These are phyloP conservation scores for Arthrobotrys musiformis DNA, from an alignment of 2,329 filamentous ascomycete genomes.

Conservation along the genomic window DNA sequence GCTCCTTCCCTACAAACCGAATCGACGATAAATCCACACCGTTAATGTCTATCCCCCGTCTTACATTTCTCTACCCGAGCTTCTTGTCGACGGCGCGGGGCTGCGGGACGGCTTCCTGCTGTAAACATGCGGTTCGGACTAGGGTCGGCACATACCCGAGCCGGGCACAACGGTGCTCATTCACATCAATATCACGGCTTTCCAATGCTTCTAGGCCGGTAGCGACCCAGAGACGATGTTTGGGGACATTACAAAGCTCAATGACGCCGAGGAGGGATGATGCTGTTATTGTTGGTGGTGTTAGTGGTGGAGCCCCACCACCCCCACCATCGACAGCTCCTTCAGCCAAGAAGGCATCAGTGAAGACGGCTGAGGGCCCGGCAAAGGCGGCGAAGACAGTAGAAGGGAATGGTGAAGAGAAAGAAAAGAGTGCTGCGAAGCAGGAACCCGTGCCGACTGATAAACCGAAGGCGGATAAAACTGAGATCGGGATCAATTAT, in stretches of 20 bases:
- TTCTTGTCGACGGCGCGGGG: constrained; percentile 48
- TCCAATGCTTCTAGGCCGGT: neutral
- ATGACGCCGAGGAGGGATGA: constrained; percentile 23
- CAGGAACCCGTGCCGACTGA: constrained; percentile 1
- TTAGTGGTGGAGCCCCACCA: neutral
- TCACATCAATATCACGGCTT: constrained; percentile 38
- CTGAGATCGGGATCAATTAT: constrained; percentile 47
- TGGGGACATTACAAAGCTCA: constrained; percentile 38
- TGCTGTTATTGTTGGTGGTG: constrained; percentile 13
- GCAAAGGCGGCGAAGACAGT: neutral
- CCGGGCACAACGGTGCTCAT: constrained; percentile 43
- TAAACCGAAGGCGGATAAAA: neutral
- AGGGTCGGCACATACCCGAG: constrained; percentile 38
- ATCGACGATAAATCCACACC: neutral
- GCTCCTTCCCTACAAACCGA: neutral
- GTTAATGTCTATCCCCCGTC: constrained; percentile 48
- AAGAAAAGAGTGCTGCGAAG: constrained; percentile 6
- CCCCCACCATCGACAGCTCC: constrained; percentile 4
- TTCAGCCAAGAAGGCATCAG: neutral
- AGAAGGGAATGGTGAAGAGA: constrained; percentile 24
- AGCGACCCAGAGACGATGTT: constrained; percentile 27
- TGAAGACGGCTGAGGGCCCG: neutral
- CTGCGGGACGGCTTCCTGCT: constrained; percentile 37
- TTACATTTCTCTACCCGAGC: constrained; percentile 52
- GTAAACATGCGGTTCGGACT: constrained; percentile 48